Percentiles rank a stretch among this genome's conserved stretches.
These are phyloP conservation scores for Daldinia decipiens DNA, from an alignment of 495 filamentous ascomycete genomes.

Conservation along the genomic window DNA sequence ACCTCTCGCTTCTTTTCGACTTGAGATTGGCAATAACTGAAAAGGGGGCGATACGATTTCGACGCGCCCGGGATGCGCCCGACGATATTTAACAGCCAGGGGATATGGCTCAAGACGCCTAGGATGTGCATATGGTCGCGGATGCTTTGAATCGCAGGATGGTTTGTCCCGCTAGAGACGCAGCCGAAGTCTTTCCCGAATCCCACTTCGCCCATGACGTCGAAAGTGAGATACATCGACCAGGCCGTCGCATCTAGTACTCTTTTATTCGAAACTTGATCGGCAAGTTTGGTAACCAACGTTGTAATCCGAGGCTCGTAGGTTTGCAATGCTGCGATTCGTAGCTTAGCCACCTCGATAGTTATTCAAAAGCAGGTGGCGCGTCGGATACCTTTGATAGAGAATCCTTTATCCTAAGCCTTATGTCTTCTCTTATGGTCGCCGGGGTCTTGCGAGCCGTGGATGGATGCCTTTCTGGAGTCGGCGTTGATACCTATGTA, in stretches of 20 bases:
- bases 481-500: slow-evolving; percentile 47
- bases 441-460: slow-evolving; percentile 39
- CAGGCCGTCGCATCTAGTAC: slow-evolving; percentile 45
- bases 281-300: slow-evolving; percentile 45
- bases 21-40: slow-evolving; percentile 20
- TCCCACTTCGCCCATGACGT: slow-evolving; percentile 44
- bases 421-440: slow-evolving; percentile 48
- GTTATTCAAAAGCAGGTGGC: neutral
- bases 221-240: slow-evolving; percentile 49
- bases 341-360: neutral
- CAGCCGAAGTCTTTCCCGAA: slow-evolving; percentile 51
- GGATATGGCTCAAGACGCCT: slow-evolving; percentile 46
- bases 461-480: slow-evolving; percentile 42
- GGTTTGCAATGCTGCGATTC: slow-evolving; percentile 33
- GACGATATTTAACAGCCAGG: slow-evolving; percentile 51
- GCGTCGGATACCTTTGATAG: slow-evolving; percentile 41
- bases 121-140: slow-evolving; percentile 49
- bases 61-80: slow-evolving; percentile 19
- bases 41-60: slow-evolving; percentile 17
- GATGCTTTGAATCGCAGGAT: slow-evolving; percentile 48
- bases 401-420: slow-evolving; percentile 50
- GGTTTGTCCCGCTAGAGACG: slow-evolving; percentile 46
- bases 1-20: slow-evolving; percentile 30
- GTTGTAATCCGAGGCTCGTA: slow-evolving; percentile 43
- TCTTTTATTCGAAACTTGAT: slow-evolving; percentile 32